Evolutionary conservation across 2,329 filamentous ascomycete species (phyloP), one percentile per base, ranked within the genome.

Genomic region (Trichoderma endophyticum): DNA sequence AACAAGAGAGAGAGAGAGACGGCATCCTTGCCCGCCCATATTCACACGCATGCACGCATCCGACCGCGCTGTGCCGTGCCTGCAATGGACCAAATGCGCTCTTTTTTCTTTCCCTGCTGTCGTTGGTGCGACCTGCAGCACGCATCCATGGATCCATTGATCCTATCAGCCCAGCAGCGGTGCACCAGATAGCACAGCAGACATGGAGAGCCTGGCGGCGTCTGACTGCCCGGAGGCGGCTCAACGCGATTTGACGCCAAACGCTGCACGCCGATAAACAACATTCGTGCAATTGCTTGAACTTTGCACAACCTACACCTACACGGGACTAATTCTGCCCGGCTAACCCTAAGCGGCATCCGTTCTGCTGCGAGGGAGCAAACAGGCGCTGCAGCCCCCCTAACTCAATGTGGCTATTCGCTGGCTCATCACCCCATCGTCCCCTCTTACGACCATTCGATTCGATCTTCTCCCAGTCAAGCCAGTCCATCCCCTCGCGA

Each of bases 331-430:
- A 43, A 57, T 28, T 15, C 15, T n/a, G 56, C 69, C 30, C 64
- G 70, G 63, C 70, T 71, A 72, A 59, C 65, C 71, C 65, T 70
- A 70, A 72, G 48, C 60, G 65, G 66, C 32, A 60, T 59, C 8
- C 30, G 43, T 34, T 34, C 56, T 43, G 56, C 26, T 51, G 63
- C 18, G 65, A 69, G 48, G 63, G 39, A 57, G 36, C 26, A 48
- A 43, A 30, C 39, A 51, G 67, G 51, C 71, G 60, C 65, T 72
- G 71, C 71, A 72, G 63, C 34, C 60, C 39, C 32, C 28, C 68
- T 66, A 54, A 39, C 70, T 71, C 24, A 59, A 60, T 69, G 48
- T 57, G 66, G 66, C 65, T 32, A 60, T 69, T 70, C 21, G 67
- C 67, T 71, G 39, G 70, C 24, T 18, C 36, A 71, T 61, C 70